Conservation (phyloP, 1,284 basidiomycete genomes). For the Papiliotrema nemorosa region DNA sequence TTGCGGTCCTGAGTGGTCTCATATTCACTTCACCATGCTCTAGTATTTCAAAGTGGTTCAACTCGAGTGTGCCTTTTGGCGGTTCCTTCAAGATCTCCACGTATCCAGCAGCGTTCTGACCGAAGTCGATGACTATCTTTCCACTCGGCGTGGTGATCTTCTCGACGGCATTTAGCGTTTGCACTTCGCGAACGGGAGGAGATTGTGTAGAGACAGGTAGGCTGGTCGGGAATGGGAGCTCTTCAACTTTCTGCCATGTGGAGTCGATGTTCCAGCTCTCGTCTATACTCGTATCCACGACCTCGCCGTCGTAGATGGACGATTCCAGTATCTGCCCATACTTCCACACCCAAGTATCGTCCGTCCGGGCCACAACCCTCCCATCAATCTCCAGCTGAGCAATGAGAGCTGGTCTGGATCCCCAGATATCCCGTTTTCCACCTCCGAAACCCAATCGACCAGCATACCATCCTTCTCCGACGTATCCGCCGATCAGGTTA, state of each 20-base stretch:
- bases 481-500: slow-evolving; percentile 24
- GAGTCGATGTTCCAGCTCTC: too few species aligned
- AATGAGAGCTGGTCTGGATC: slow-evolving; percentile 21
- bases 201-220: slow-evolving; percentile 25
- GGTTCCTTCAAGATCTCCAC: slow-evolving; percentile 10
- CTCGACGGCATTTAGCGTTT: slow-evolving; percentile 22
- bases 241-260: slow-evolving; percentile 2
- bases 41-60: slow-evolving; percentile 22
- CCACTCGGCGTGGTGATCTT: slow-evolving; percentile 25
- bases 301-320: slow-evolving; percentile 40
- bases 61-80: background rate
- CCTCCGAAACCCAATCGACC: slow-evolving; percentile 24
- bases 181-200: slow-evolving; percentile 20
- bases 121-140: slow-evolving; percentile 39
- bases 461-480: slow-evolving; percentile 42
- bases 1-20: slow-evolving; percentile 20
- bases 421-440: slow-evolving; percentile 26
- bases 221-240: slow-evolving; percentile 13
- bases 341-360: slow-evolving; percentile 22
- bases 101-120: slow-evolving; percentile 41
- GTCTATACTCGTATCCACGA: slow-evolving; percentile 15
- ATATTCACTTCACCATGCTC: slow-evolving; percentile 27
- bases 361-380: slow-evolving; percentile 12
- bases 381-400: slow-evolving; percentile 33
- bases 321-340: slow-evolving; percentile 18